A percentile compares a stretch with the other conserved stretches of the same genome.
Conservation (phyloP, 495 filamentous ascomycete genomes). For the Neurospora cerealis region DNA sequence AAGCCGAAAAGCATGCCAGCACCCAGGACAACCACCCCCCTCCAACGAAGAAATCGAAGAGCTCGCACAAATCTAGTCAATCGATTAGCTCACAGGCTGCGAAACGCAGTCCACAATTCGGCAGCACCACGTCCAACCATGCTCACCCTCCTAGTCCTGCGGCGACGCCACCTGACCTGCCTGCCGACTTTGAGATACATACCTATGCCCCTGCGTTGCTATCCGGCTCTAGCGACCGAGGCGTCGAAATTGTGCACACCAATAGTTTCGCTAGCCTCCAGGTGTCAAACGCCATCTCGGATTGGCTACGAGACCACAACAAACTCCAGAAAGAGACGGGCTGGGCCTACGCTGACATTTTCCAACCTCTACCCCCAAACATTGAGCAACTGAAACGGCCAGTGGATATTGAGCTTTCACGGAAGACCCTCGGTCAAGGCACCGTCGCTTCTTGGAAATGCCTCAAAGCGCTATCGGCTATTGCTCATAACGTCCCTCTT, state of each 20-base stretch:
- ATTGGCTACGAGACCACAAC: slow-evolving; percentile 61
- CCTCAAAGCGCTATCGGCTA: slow-evolving; percentile 47
- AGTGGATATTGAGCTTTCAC: slow-evolving; percentile 35
- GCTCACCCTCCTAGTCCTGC: slow-evolving; percentile 44
- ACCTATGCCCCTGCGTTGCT: slow-evolving; percentile 63
- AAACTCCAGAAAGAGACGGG: slow-evolving; percentile 36
- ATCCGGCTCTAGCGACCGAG: slow-evolving; percentile 55
- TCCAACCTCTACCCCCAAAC: slow-evolving; percentile 29
- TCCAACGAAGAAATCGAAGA: slow-evolving; percentile 64
- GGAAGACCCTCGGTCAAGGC: slow-evolving; percentile 31
- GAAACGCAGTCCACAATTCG: slow-evolving; percentile 45
- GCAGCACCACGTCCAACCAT: slow-evolving; percentile 28
- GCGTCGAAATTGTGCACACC: slow-evolving; percentile 44
- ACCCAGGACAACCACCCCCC: slow-evolving; percentile 26
- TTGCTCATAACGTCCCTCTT: slow-evolving; percentile 58
- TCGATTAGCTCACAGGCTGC: slow-evolving; percentile 54
- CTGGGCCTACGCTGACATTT: slow-evolving; percentile 37
- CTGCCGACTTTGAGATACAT: slow-evolving; percentile 46
- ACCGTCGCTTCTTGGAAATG: slow-evolving; percentile 54
- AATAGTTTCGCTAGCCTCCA: slow-evolving; percentile 60
- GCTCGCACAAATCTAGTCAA: slow-evolving; percentile 57
- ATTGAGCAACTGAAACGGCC: slow-evolving; percentile 24
- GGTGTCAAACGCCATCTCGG: slow-evolving; percentile 55
- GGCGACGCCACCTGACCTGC: slow-evolving; percentile 45
- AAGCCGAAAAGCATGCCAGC: slow-evolving; percentile 26